Percentiles rank a stretch among this genome's conserved stretches.
Conservation (phyloP, 1,284 basidiomycete species). For the Leccinum solheimii region DNA sequence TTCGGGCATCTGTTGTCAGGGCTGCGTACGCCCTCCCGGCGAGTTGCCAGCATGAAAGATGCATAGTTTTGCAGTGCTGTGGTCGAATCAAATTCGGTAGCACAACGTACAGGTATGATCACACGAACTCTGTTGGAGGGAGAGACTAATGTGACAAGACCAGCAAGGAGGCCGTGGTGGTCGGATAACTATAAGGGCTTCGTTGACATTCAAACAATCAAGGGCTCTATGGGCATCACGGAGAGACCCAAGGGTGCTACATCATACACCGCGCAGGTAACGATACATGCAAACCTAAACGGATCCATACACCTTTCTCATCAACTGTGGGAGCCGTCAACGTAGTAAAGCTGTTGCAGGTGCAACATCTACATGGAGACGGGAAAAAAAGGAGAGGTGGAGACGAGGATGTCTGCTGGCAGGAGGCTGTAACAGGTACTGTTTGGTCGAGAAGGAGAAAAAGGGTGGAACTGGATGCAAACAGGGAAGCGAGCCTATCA, state of each 20-base stretch:
- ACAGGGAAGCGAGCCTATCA: background rate
- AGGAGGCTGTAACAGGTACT: conserved; percentile 18
- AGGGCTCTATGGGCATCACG: conserved; percentile 3
- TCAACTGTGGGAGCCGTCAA: conserved; percentile 11
- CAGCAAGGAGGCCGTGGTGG: background rate
- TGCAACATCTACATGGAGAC: conserved; percentile 14
- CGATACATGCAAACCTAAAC: conserved; percentile 19
- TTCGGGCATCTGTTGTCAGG: background rate
- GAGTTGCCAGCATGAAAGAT: background rate
- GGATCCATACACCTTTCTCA: background rate
- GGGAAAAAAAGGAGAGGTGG: background rate
- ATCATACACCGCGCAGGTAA: background rate
- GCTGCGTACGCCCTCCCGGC: background rate
- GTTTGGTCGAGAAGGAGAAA: conserved; percentile 22
- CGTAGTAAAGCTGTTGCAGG: conserved; percentile 1
- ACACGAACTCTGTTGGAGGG: background rate
- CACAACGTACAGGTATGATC: conserved; percentile 2
- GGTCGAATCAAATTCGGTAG: background rate
- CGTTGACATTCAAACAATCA: background rate
- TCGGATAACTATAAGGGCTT: conserved; percentile 3
- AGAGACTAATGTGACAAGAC: background rate
- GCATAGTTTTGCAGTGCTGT: background rate
- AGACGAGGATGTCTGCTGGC: conserved; percentile 9
- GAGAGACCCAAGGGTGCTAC: background rate
- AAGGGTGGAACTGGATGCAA: background rate